These are phyloP conservation scores for Pleurotus eryngii DNA, from an alignment of 768 basidiomycete species.

Conservation along the genomic window DNA sequence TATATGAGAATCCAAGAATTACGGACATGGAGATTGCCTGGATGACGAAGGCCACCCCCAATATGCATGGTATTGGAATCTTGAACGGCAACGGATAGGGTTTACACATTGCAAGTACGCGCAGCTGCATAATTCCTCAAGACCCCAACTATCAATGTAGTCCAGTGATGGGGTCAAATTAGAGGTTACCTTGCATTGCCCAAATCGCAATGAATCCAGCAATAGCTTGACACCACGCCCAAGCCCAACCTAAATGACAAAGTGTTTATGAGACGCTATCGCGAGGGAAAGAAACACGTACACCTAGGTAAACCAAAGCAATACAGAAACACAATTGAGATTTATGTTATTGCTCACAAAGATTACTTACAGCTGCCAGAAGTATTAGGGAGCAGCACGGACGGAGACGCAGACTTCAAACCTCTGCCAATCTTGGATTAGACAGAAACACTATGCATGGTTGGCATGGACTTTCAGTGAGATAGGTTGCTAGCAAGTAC, in stretches of 20 bases:
- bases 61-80: background rate
- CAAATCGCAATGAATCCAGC: background rate
- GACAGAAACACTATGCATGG: background rate
- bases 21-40: background rate
- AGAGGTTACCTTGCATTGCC: constrained; percentile 4
- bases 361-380: background rate
- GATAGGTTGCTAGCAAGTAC: background rate
- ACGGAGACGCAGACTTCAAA: background rate
- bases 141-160: no score
- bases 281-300: background rate
- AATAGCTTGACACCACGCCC: background rate
- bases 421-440: constrained; percentile 6
- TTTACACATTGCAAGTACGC: constrained; percentile 3
- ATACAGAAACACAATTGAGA: background rate
- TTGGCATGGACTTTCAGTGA: background rate
- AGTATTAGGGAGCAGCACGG: background rate
- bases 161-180: no score
- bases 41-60: background rate
- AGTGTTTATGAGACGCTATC: background rate
- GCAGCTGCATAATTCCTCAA: background rate
- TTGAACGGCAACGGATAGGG: background rate
- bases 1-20: background rate
- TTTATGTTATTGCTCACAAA: background rate
- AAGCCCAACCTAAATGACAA: background rate
- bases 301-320: background rate